Base-by-base conservation (phyloP, 768 basidiomycete genomes). In the Auricularia cornea region DNA sequence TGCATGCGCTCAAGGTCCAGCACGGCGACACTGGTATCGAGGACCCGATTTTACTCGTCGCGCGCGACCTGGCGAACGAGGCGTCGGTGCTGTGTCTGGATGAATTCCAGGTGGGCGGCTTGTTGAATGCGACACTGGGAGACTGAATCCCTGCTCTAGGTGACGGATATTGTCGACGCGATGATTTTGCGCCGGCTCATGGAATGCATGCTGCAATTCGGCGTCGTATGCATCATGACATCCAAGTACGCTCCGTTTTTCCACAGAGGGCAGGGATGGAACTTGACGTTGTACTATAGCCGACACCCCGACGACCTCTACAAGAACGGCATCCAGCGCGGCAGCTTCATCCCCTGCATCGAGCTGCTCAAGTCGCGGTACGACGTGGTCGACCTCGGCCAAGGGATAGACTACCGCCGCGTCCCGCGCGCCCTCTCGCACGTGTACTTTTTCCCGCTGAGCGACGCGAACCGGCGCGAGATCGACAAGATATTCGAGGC, bases 301-400 rank as follows among this genome's bases (percentile, higher is more conserved):
- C 97, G 97, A 64, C 94, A 97, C 72, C 97, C 97, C 2, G 90
- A 98, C 69, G 92, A 98, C 32, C 80, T 99, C 1, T 99, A 99
- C 80, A 95, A 96, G 83, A 98, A 98, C 67, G 97, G 97, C 0
- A 97, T 99, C 51, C 97, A 99, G 72, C 84, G 97, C 3, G 84
- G 89, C 3, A 95, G 93, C 70, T 99, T 99, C 76, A 71, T 98
- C 56, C 97, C 97, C 11, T 88, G 94, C 30, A 98, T 99, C 64
- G 91, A 98, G 59, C 81, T 98, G 31, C 83, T 99, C 67, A 98
- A 97, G 77, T 75, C 84, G 1, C 85, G 82, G 16, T 94, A 97
- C 66, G 84, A 89, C 59, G 88, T 98, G 16, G 91, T 90, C 0
- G 94, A 98, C 74, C 83, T 99, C 29, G 89, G 98, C 74, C 98